These are phyloP conservation scores for Viridothelium virens DNA, from an alignment of 495 filamentous ascomycete genomes.

Conservation along the genomic window DNA sequence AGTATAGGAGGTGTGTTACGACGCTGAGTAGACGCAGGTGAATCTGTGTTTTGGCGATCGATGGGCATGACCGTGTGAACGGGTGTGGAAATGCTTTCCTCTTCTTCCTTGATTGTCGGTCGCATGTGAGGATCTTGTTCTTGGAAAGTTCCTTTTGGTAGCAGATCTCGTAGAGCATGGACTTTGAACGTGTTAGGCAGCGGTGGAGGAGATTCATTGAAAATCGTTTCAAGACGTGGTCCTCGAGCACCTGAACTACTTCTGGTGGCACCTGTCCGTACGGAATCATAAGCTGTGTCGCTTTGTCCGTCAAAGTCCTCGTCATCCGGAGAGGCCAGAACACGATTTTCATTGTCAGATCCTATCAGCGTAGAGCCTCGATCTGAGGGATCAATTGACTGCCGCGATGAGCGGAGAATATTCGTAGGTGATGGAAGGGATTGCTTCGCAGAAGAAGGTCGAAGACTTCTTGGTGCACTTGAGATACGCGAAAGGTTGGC, in stretches of 20 bases:
- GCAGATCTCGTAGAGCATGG: constrained; percentile 47
- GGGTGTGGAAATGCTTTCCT: constrained; percentile 43
- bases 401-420: constrained; percentile 29
- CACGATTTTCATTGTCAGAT: constrained; percentile 72
- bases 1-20: background rate
- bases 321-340: constrained; percentile 69
- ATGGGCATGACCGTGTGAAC: constrained; percentile 1
- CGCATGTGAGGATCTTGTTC: constrained; percentile 31
- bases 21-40: constrained; percentile 3
- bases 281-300: constrained; percentile 86
- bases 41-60: constrained; percentile 2
- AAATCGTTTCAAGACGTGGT: constrained; percentile 74
- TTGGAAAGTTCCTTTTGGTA: constrained; percentile 41
- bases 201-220: constrained; percentile 64
- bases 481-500: background rate
- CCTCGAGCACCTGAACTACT: constrained; percentile 46
- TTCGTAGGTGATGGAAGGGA: constrained; percentile 28
- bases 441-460: constrained; percentile 15
- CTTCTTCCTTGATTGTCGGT: constrained; percentile 56
- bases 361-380: constrained; percentile 73
- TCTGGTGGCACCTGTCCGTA: constrained; percentile 70
- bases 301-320: constrained; percentile 81
- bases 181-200: constrained; percentile 48
- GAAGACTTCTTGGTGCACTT: background rate
- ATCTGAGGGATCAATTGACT: constrained; percentile 50